Conservation (phyloP, 129 eudicot genomes). For the sunflower (Helianthus annuus) region HanXRQr2.0-SUNRISE NC_035443.2:1167741-1168240, state of each 20-base stretch:
- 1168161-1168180: conserved; percentile 26
- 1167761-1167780: conserved; percentile 84
- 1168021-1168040: conserved; percentile 53
- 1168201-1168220: not conserved
- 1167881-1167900: not conserved
- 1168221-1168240: no score
- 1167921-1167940: conserved; percentile 89
- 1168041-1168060: conserved; percentile 98
- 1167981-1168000: conserved; percentile 2
- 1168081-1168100: conserved; percentile 39
- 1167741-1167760: conserved; percentile 93
- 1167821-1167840: conserved; percentile 66
- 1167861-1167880: not conserved
- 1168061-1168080: conserved; percentile 65
- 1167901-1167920: conserved; percentile 64
- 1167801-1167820: conserved; percentile 81
- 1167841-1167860: not conserved
- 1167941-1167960: conserved; percentile 93
- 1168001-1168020: conserved; percentile 10
- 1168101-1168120: conserved; percentile 40
- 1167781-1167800: conserved; percentile 71
- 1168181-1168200: not conserved
- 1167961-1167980: conserved; percentile 14
- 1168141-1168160: conserved; percentile 56
- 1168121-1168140: conserved; percentile 40